These are phyloP conservation scores for Fusarium protoensiforme DNA, from an alignment of 2,329 filamentous ascomycete species.

Conservation along the genomic window DNA sequence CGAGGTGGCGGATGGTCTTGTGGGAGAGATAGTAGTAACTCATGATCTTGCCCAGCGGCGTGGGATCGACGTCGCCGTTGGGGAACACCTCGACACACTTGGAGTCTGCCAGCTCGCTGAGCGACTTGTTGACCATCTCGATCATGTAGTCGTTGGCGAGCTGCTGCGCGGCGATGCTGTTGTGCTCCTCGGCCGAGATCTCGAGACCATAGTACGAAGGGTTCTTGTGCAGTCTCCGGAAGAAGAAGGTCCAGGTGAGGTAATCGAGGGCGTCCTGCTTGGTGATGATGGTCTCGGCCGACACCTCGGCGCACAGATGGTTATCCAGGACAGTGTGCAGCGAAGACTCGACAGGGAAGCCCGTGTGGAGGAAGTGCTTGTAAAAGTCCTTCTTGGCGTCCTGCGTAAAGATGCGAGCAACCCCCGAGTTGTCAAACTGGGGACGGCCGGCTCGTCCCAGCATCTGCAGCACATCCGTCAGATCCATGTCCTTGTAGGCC, in stretches of 20 bases:
- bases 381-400: constrained; percentile 99
- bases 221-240: constrained; percentile 96
- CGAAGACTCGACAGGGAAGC: constrained; percentile 96
- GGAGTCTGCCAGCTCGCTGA: constrained; percentile 84
- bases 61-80: constrained; percentile 90
- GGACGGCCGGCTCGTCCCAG: constrained; percentile 93
- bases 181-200: constrained; percentile 92
- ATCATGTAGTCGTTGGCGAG: constrained; percentile 96
- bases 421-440: constrained; percentile 95
- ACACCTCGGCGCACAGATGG: constrained; percentile 94
- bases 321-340: constrained; percentile 97
- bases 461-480: constrained; percentile 98
- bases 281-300: constrained; percentile 89
- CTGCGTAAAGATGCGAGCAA: constrained; percentile 97
- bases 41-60: constrained; percentile 97
- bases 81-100: constrained; percentile 85
- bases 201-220: constrained; percentile 97
- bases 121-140: constrained; percentile 86
- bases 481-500: constrained; percentile 98
- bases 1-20: constrained; percentile 89
- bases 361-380: constrained; percentile 98
- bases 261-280: constrained; percentile 99
- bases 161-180: constrained; percentile 84
- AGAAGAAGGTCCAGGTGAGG: constrained; percentile 99
- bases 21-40: constrained; percentile 99